phyloP scores from a whole-genome alignment of 2,329 filamentous ascomycete genomes.

The Colletotrichum sp. region DNA sequence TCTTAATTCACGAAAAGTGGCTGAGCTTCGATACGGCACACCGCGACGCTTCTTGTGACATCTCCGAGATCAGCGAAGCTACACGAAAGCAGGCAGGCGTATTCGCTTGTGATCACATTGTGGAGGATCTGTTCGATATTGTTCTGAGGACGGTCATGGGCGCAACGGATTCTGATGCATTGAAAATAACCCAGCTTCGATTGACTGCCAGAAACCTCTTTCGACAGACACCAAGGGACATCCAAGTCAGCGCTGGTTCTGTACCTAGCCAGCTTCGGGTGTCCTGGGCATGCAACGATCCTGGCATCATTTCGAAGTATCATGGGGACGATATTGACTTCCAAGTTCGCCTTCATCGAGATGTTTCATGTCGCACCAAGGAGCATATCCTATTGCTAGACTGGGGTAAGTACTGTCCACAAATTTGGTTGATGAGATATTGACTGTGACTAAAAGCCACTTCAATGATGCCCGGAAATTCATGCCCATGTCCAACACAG shows the following conservation, averaged over 20 bases:
- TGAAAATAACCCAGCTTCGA: not conserved
- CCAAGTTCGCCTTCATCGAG: not conserved
- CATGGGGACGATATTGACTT: not conserved
- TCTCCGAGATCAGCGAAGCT: not conserved
- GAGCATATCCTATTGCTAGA: not conserved
- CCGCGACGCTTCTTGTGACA: not conserved
- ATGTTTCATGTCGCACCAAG: not conserved
- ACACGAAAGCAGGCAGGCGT: not conserved
- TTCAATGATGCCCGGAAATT: too few species aligned
- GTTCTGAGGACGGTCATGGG: not conserved
- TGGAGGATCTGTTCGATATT: not conserved
- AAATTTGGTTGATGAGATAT: not conserved
- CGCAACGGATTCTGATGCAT: too few species aligned
- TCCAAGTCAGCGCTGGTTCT: not conserved
- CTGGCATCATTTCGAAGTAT: not conserved
- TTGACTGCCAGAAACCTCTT: fast-evolving
- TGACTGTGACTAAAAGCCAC: too few species aligned
- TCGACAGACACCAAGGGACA: not conserved
- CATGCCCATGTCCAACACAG: too few species aligned
- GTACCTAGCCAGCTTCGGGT: not conserved
- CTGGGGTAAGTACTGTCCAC: not conserved
- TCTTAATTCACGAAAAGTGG: not conserved
- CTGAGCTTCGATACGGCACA: not conserved
- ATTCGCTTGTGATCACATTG: not conserved
- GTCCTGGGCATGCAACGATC: not conserved